Evolutionary conservation across 495 filamentous ascomycete species (phyloP).

Genomic region (Xylaria nigripes): DNA sequence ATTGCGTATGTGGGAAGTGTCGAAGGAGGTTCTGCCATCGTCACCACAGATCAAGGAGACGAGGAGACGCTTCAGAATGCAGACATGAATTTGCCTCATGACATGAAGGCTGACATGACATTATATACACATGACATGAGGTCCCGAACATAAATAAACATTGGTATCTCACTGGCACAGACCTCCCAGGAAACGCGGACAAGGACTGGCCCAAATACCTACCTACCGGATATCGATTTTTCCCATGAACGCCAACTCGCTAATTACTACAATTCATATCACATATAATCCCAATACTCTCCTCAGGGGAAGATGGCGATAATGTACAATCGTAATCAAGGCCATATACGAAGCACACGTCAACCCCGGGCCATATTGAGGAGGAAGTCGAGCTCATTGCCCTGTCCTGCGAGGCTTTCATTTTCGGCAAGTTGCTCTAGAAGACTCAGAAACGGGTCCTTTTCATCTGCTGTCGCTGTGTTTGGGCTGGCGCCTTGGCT

Average conservation of each 20-base stretch:
- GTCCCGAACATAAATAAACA: neutral
- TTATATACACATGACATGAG: neutral
- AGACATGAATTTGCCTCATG: too few species aligned
- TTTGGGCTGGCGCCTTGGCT: slow-evolving; percentile 35
- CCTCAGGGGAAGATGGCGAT: neutral
- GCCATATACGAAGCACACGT: neutral
- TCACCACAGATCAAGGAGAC: too few species aligned
- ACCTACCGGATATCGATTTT: neutral
- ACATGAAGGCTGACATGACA: neutral
- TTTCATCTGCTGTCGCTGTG: slow-evolving; percentile 44
- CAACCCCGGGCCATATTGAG: slow-evolving; percentile 35
- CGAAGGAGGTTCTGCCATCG: too few species aligned
- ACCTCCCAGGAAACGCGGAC: too few species aligned
- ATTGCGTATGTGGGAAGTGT: too few species aligned
- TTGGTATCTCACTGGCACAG: neutral
- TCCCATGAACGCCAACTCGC: slow-evolving; percentile 1
- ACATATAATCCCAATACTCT: neutral
- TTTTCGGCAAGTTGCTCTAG: slow-evolving; percentile 76
- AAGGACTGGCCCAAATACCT: neutral
- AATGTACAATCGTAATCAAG: neutral
- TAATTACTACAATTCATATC: slow-evolving; percentile 5
- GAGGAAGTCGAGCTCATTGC: slow-evolving; percentile 68
- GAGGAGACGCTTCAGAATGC: too few species aligned
- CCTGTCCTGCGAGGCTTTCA: slow-evolving; percentile 47
- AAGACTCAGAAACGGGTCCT: slow-evolving; percentile 70